These are phyloP conservation scores for Chaetoscypha palmicola DNA, from an alignment of 2,329 filamentous ascomycete genomes.

Conservation along the genomic window DNA sequence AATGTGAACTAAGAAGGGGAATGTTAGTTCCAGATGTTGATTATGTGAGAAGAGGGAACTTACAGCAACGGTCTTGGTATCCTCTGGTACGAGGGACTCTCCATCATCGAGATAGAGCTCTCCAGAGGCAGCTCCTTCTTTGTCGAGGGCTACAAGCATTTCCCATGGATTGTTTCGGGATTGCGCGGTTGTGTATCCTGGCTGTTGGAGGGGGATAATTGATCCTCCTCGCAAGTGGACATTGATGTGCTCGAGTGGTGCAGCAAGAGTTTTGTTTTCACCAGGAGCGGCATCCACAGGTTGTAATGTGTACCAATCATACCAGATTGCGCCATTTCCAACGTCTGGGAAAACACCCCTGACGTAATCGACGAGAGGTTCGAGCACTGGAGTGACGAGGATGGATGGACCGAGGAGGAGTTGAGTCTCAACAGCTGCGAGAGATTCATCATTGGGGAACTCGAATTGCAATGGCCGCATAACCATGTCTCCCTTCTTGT, in stretches of 20 bases:
- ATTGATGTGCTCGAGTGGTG: constrained; percentile 48
- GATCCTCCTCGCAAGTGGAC: constrained; percentile 59
- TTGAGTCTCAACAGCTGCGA: constrained; percentile 60
- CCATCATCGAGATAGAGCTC: constrained; percentile 74
- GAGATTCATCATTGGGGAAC: constrained; percentile 56
- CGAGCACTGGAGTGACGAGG: constrained; percentile 51
- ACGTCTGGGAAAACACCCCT: constrained; percentile 41
- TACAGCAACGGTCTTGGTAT: constrained; percentile 44
- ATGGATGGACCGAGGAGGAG: constrained; percentile 63
- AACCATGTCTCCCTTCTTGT: constrained; percentile 59
- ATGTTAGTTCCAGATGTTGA: neutral
- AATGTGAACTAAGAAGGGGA: constrained; percentile 37
- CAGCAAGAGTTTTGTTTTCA: constrained; percentile 32
- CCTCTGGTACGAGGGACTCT: constrained; percentile 53
- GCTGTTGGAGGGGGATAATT: constrained; percentile 54
- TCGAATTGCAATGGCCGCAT: constrained; percentile 70
- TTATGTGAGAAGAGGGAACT: neutral
- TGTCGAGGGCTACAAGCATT: constrained; percentile 59
- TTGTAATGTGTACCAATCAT: constrained; percentile 44
- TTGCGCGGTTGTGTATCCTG: constrained; percentile 54
- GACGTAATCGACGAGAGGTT: constrained; percentile 38
- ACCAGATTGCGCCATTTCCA: constrained; percentile 46
- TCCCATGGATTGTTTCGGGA: constrained; percentile 61
- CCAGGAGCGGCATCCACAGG: constrained; percentile 42
- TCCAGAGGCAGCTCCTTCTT: constrained; percentile 56